A percentile compares a stretch with the other conserved stretches of the same genome.
phyloP scores from a whole-genome alignment of 1,284 basidiomycete genomes.

The Agroathelia rolfsii region DNA sequence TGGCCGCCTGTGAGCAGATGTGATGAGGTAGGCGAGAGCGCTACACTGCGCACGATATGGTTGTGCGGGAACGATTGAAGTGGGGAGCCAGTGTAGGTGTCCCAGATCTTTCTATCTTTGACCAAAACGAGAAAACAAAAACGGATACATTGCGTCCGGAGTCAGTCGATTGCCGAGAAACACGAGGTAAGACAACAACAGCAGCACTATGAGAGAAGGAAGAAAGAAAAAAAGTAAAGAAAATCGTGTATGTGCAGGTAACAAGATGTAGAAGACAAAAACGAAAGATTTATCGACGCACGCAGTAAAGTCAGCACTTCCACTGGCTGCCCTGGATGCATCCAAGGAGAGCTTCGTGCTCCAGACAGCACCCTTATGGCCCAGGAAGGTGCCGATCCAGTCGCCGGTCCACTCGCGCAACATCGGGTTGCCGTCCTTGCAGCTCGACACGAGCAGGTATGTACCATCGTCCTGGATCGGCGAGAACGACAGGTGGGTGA shows the following conservation, averaged over 20 bases:
- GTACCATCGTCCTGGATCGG: constrained; percentile 72
- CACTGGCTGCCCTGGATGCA: constrained; percentile 81
- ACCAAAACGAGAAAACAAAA: constrained; percentile 9
- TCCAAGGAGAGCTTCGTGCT: constrained; percentile 88
- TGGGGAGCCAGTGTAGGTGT: constrained; percentile 80
- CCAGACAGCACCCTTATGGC: constrained; percentile 99
- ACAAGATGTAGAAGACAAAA: constrained; percentile 10
- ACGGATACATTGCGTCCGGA: no score
- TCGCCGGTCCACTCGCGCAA: constrained; percentile 94
- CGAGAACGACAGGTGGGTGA: constrained; percentile 92
- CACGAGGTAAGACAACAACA: constrained; percentile 1
- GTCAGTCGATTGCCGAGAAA: constrained; percentile 7
- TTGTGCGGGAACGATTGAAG: constrained; percentile 94
- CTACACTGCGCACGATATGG: constrained; percentile 95
- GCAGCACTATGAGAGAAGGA: neutral
- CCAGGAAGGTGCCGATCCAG: constrained; percentile 97
- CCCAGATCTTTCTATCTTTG: constrained; percentile 84
- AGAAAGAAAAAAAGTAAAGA: neutral
- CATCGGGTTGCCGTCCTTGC: constrained; percentile 97
- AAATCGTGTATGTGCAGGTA: constrained; percentile 1
- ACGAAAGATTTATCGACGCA: constrained; percentile 34
- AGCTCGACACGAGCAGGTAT: constrained; percentile 85
- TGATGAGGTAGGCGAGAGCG: constrained; percentile 59
- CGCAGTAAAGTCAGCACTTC: constrained; percentile 97
- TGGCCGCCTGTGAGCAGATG: constrained; percentile 88